Percentiles rank a stretch among this genome's conserved stretches.
phyloP scores from a whole-genome alignment of 1,284 basidiomycete genomes.

The Amylostereum areolatum region DNA sequence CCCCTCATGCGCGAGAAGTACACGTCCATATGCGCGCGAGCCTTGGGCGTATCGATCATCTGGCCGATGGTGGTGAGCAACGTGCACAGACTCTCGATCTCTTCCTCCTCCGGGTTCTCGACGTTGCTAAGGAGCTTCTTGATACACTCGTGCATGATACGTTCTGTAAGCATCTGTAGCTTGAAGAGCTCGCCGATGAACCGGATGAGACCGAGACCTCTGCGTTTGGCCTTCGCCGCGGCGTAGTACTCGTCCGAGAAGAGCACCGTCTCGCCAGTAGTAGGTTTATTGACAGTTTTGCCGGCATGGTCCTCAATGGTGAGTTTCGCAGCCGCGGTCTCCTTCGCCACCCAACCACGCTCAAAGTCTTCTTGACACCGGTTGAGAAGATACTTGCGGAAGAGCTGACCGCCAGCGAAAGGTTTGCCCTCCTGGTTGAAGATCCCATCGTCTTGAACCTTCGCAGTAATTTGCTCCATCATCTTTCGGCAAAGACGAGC shows the following conservation, averaged over 20 bases:
- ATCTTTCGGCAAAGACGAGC: constrained; percentile 92
- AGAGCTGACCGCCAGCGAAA: constrained; percentile 63
- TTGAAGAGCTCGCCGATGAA: constrained; percentile 98
- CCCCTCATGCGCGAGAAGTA: constrained; percentile 89
- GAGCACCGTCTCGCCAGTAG: constrained; percentile 53
- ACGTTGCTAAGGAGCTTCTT: constrained; percentile 89
- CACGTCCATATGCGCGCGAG: constrained; percentile 79
- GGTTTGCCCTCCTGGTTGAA: no score
- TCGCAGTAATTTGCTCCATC: constrained; percentile 83
- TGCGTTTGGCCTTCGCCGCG: constrained; percentile 92
- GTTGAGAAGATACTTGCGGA: constrained; percentile 66
- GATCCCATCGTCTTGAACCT: constrained; percentile 85
- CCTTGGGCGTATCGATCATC: constrained; percentile 74
- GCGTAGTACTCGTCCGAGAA: constrained; percentile 96
- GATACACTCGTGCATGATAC: constrained; percentile 94
- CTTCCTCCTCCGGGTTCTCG: constrained; percentile 92
- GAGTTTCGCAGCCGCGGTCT: constrained; percentile 21
- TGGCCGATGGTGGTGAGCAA: constrained; percentile 84
- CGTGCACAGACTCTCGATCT: constrained; percentile 93
- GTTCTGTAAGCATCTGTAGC: constrained; percentile 88
- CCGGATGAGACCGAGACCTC: constrained; percentile 91
- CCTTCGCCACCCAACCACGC: constrained; percentile 28
- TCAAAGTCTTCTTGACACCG: constrained; percentile 69
- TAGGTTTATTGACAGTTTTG: constrained; percentile 51
- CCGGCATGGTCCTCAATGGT: constrained; percentile 48